These are phyloP conservation scores for Nicotiana rustica DNA, from an alignment of 305 asterid genomes.

Conservation along the genomic window DNA sequence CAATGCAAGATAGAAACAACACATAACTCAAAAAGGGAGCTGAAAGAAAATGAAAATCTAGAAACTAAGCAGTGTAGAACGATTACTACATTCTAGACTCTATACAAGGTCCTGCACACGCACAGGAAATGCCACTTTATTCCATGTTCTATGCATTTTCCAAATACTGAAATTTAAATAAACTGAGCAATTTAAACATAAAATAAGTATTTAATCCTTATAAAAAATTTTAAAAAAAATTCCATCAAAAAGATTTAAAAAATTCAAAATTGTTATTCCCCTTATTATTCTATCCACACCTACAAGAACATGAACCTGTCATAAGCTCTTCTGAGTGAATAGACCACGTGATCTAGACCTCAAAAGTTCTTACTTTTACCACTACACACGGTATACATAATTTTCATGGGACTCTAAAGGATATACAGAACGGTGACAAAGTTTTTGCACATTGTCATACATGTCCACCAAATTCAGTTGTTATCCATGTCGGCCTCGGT, in stretches of 20 bases:
- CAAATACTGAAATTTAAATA: background rate
- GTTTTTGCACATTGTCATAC: slow-evolving; percentile 49
- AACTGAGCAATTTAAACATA: background rate
- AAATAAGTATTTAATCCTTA: background rate
- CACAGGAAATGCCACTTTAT: background rate
- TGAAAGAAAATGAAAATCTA: background rate
- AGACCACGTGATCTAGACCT: background rate
- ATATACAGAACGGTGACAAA: background rate
- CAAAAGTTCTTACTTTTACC: slow-evolving; percentile 27
- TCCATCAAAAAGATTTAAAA: background rate
- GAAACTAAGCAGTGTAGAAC: slow-evolving; percentile 16
- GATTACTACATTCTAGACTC: background rate
- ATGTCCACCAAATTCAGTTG: slow-evolving; percentile 91
- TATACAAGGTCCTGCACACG: background rate
- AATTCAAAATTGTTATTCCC: background rate
- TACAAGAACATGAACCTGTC: background rate
- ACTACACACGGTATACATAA: background rate
- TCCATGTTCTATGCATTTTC: background rate
- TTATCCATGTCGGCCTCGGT: slow-evolving; percentile 91
- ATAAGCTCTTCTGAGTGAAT: background rate
- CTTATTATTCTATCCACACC: background rate
- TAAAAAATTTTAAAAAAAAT: background rate
- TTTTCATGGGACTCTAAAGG: background rate
- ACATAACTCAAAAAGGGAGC: slow-evolving; percentile 22
- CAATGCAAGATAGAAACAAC: slow-evolving; percentile 33